Conservation (phyloP, 1,139 yeast species). For the Kodamaea suecica region DNA sequence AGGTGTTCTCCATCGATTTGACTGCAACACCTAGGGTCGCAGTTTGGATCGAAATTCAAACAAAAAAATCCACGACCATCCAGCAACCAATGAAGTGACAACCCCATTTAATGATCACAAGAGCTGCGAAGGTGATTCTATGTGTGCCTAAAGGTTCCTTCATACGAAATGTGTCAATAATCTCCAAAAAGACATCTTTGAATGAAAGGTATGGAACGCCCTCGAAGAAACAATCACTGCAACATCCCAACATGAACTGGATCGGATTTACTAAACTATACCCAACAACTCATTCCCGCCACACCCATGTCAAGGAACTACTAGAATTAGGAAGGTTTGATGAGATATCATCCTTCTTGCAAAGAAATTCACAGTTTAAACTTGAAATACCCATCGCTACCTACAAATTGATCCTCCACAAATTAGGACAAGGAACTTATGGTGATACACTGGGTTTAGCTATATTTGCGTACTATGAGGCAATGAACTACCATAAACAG, state of each 20-base stretch:
- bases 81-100: too few species aligned
- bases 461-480: constrained; percentile 13
- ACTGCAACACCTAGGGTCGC: too few species aligned
- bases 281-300: not conserved
- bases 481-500: constrained; percentile 13
- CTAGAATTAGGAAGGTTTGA: constrained; percentile 1
- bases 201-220: too few species aligned
- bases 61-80: too few species aligned
- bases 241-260: not conserved
- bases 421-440: constrained; percentile 1
- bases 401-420: constrained; percentile 5
- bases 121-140: too few species aligned
- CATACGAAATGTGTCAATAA: too few species aligned
- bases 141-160: too few species aligned
- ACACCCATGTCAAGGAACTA: constrained; percentile 1
- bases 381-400: constrained; percentile 5
- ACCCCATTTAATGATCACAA: too few species aligned
- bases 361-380: constrained; percentile 1
- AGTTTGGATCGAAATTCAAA: too few species aligned
- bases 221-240: not conserved
- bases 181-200: too few species aligned
- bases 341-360: constrained; percentile 2
- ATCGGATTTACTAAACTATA: not conserved
- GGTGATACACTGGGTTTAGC: constrained; percentile 14
- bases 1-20: too few species aligned